Evolutionary conservation across 768 basidiomycete species (phyloP).

Genomic region (Dentipellis fragilis): DNA sequence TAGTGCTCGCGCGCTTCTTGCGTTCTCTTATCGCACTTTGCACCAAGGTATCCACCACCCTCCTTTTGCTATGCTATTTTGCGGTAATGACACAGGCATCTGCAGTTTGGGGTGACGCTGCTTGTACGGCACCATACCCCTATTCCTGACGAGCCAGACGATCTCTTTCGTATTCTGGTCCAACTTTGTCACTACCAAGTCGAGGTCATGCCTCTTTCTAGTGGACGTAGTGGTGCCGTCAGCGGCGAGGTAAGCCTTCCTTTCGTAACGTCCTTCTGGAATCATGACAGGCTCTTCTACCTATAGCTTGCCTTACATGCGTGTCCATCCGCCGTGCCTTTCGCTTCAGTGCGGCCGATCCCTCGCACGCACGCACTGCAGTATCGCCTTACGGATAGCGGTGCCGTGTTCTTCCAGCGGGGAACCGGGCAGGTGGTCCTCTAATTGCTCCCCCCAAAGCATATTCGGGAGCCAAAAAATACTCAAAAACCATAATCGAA

Average conservation of each 20-base stretch:
- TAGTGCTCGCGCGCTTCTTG: conserved; percentile 45
- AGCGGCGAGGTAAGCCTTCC: conserved; percentile 54
- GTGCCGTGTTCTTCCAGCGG: conserved; percentile 60
- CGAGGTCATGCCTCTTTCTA: conserved; percentile 61
- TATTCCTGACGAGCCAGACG: conserved; percentile 45
- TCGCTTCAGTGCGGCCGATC: conserved; percentile 21
- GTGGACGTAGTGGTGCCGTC: conserved; percentile 68
- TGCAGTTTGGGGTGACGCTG: conserved; percentile 43
- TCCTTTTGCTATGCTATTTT: background rate
- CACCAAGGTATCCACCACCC: conserved; percentile 31
- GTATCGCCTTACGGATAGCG: conserved; percentile 59
- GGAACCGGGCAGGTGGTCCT: conserved; percentile 62
- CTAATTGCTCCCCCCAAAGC: conserved; percentile 17
- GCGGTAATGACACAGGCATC: too few relatives aligned
- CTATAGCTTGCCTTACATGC: too few relatives aligned
- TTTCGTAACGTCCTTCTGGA: background rate
- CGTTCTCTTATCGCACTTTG: conserved; percentile 53
- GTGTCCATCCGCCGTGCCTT: too few relatives aligned
- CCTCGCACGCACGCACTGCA: conserved; percentile 51
- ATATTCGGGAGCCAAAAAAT: too few relatives aligned
- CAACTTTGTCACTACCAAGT: conserved; percentile 61
- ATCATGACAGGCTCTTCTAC: too few relatives aligned
- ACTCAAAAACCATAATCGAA: too few relatives aligned
- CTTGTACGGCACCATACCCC: conserved; percentile 56
- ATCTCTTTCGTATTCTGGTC: conserved; percentile 46